A percentile compares a stretch with the other conserved stretches of the same genome.
phyloP scores from a whole-genome alignment of 1,284 basidiomycete genomes.

The Cronartium quercuum region DNA sequence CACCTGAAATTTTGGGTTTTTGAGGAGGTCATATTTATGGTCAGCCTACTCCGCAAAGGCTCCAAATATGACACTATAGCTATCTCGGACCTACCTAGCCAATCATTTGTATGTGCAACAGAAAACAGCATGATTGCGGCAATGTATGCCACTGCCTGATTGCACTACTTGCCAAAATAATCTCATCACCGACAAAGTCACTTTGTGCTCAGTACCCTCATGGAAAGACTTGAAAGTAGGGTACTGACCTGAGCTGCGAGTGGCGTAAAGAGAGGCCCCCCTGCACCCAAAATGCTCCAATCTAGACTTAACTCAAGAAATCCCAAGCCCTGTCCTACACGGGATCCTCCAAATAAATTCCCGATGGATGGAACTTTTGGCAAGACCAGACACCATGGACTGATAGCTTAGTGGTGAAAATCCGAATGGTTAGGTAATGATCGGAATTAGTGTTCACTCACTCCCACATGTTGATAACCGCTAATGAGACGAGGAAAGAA shows the following conservation, averaged over 20 bases:
- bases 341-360: conserved; percentile 23
- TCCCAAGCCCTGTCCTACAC: conserved; percentile 24
- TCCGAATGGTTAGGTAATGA: too few species aligned
- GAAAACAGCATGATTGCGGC: conserved; percentile 32
- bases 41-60: background rate
- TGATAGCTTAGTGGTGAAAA: conserved; percentile 4
- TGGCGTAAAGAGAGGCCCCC: conserved; percentile 29
- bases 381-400: conserved; percentile 30
- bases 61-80: background rate
- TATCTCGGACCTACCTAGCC: conserved; percentile 17
- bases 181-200: background rate
- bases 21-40: background rate
- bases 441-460: too few species aligned
- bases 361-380: conserved; percentile 9
- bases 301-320: conserved; percentile 26
- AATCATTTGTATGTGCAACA: conserved; percentile 22
- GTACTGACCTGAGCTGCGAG: conserved; percentile 29
- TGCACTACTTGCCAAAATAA: conserved; percentile 14
- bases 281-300: conserved; percentile 29
- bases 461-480: too few species aligned
- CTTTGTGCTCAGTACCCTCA: background rate
- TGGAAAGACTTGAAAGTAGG: background rate
- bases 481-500: too few species aligned
- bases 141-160: conserved; percentile 24
- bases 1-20: background rate